phyloP scores from a whole-genome alignment of 352 stramenopile genomes.

The Blastocystis hominis region DNA sequence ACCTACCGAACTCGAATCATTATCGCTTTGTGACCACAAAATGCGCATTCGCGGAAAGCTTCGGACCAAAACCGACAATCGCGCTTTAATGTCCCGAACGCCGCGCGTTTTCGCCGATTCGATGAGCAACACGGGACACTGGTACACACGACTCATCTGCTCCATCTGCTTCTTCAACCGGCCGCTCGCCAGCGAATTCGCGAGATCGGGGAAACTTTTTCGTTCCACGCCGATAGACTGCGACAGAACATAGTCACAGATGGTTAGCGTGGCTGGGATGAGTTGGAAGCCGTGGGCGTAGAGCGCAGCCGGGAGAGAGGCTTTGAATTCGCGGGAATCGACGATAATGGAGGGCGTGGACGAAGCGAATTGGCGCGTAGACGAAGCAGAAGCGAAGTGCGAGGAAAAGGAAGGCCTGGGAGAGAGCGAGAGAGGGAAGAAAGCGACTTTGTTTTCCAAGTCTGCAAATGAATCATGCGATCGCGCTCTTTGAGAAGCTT shows the following conservation, averaged over 20 bases:
- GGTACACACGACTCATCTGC: slow-evolving; percentile 3
- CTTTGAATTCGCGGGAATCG: slow-evolving; percentile 28
- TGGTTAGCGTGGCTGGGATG: neutral
- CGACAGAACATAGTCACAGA: slow-evolving; percentile 48
- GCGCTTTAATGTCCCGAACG: neutral
- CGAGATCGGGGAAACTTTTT: slow-evolving; percentile 13
- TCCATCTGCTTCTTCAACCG: slow-evolving; percentile 50
- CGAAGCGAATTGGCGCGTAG: neutral
- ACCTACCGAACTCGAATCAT: neutral
- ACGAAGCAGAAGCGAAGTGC: neutral
- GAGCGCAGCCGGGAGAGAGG: neutral
- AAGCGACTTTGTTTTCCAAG: neutral
- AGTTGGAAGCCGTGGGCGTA: neutral
- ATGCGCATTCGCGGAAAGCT: slow-evolving; percentile 42
- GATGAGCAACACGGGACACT: neutral
- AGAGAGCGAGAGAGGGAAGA: neutral
- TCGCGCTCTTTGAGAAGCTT: slow-evolving; percentile 19
- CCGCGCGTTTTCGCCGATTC: neutral
- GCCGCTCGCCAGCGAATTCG: neutral
- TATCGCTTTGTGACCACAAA: slow-evolving; percentile 33
- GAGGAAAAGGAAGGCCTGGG: neutral
- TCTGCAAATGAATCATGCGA: neutral
- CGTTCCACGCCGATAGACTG: neutral
- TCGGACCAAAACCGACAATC: slow-evolving; percentile 1
- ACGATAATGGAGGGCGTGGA: neutral